These are phyloP conservation scores for Penicillium bialowiezense DNA, from an alignment of 495 filamentous ascomycete genomes.

Conservation along the genomic window DNA sequence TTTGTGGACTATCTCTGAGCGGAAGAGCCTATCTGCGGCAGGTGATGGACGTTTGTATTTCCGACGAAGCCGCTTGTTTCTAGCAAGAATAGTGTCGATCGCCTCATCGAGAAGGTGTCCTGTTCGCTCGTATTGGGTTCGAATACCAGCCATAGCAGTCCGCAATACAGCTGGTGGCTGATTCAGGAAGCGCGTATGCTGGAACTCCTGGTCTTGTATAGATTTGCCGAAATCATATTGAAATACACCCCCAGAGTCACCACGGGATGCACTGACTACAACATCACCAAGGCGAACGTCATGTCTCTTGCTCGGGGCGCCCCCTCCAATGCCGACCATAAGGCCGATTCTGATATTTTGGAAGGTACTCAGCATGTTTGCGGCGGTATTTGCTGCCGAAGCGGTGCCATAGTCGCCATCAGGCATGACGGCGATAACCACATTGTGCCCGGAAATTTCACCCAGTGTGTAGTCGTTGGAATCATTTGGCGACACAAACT, in stretches of 20 bases:
- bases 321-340: conserved; percentile 29
- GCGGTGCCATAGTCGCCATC: conserved; percentile 15
- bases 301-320: conserved; percentile 20
- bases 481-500: conserved; percentile 12
- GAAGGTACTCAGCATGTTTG: conserved; percentile 34
- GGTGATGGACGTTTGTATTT: conserved; percentile 27
- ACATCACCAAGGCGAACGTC: conserved; percentile 37
- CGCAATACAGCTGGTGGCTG: conserved; percentile 27
- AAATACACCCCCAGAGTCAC: conserved; percentile 27
- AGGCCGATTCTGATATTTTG: conserved; percentile 29
- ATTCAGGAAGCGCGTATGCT: conserved; percentile 28
- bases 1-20: conserved; percentile 22
- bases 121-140: conserved; percentile 5
- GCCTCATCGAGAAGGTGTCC: conserved; percentile 21
- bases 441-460: conserved; percentile 31
- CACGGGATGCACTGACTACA: conserved; percentile 33
- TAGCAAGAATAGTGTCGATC: conserved; percentile 17
- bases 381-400: conserved; percentile 8
- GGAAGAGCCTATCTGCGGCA: conserved; percentile 34
- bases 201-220: conserved; percentile 13
- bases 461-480: conserved; percentile 36
- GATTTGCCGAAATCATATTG: conserved; percentile 40
- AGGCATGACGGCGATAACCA: conserved; percentile 30
- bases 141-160: conserved; percentile 15
- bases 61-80: conserved; percentile 14